phyloP scores from a whole-genome alignment of 164 flowering plant genomes.

The Akebia trifoliata region DNA sequence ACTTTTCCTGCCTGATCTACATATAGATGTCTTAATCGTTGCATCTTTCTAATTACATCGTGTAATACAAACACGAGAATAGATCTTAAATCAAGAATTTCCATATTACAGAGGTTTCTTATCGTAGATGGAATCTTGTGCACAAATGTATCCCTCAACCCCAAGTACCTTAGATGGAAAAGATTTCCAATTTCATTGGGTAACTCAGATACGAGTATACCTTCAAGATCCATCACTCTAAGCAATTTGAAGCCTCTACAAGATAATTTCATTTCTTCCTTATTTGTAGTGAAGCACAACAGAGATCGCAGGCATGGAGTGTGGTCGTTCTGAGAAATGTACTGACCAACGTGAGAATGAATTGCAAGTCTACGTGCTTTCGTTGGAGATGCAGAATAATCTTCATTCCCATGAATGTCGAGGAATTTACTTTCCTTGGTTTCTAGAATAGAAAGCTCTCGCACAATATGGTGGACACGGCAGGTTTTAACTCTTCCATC shows the following conservation, averaged over 20 bases:
- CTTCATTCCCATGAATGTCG: neutral
- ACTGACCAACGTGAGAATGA: neutral
- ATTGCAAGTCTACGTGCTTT: conserved; percentile 3
- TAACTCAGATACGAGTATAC: neutral
- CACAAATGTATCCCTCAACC: neutral
- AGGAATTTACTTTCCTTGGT: conserved; percentile 7
- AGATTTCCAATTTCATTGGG: conserved; percentile 4
- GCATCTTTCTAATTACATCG: neutral
- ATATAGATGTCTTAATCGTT: neutral
- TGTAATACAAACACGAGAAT: neutral
- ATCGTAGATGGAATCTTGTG: neutral
- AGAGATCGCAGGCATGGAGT: conserved; percentile 1
- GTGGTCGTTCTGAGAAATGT: too few relatives aligned
- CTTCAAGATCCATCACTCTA: conserved; percentile 5
- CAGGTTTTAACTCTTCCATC: conserved; percentile 5
- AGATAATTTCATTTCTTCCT: neutral
- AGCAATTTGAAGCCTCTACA: neutral
- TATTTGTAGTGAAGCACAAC: neutral
- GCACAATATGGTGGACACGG: conserved; percentile 10
- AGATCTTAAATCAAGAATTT: conserved; percentile 3
- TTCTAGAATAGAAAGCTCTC: conserved; percentile 8
- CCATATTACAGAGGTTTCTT: neutral
- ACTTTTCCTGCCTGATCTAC: neutral
- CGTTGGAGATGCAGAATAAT: neutral
- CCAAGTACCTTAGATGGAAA: conserved; percentile 12